Evolutionary conservation across 1,284 basidiomycete genomes (phyloP).

Genomic region (Heliocybe sulcata): DNA sequence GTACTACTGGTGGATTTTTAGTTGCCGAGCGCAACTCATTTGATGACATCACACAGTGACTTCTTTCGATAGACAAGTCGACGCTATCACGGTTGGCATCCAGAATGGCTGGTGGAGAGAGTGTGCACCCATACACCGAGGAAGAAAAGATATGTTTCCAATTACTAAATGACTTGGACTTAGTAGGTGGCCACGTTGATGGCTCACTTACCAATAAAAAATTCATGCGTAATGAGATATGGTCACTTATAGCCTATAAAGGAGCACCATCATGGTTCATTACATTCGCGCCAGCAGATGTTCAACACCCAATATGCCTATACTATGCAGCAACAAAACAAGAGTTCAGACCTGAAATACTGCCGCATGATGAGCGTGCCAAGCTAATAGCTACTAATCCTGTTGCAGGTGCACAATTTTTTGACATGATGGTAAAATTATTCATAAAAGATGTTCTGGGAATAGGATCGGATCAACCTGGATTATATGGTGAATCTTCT

Average conservation of each 20-base stretch:
- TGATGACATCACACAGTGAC: constrained; percentile 1
- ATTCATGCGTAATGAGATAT: constrained; percentile 29
- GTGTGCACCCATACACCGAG: constrained; percentile 18
- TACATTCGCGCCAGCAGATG: constrained; percentile 26
- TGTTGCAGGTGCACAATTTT: constrained; percentile 1
- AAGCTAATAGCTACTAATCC: constrained; percentile 9
- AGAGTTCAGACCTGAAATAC: not conserved
- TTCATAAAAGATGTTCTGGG: constrained; percentile 25
- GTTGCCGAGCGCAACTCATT: constrained; percentile 10
- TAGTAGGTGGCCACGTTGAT: constrained; percentile 21
- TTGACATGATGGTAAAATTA: constrained; percentile 19
- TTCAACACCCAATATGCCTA: constrained; percentile 20
- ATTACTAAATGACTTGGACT: constrained; percentile 25
- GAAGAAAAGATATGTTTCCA: constrained; percentile 26
- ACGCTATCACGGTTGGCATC: constrained; percentile 16
- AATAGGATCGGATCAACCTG: constrained; percentile 14
- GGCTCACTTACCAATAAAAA: constrained; percentile 25
- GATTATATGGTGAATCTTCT: constrained; percentile 22
- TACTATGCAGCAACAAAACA: constrained; percentile 19
- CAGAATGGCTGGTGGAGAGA: constrained; percentile 12
- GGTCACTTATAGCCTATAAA: constrained; percentile 23
- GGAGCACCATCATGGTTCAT: constrained; percentile 30
- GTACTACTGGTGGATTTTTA: constrained; percentile 20
- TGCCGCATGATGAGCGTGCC: not conserved
- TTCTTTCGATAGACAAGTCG: constrained; percentile 19